Evolutionary conservation across 176 grass and related monocot genomes (phyloP).

Genomic region (Eragrostis nindensis): DNA sequence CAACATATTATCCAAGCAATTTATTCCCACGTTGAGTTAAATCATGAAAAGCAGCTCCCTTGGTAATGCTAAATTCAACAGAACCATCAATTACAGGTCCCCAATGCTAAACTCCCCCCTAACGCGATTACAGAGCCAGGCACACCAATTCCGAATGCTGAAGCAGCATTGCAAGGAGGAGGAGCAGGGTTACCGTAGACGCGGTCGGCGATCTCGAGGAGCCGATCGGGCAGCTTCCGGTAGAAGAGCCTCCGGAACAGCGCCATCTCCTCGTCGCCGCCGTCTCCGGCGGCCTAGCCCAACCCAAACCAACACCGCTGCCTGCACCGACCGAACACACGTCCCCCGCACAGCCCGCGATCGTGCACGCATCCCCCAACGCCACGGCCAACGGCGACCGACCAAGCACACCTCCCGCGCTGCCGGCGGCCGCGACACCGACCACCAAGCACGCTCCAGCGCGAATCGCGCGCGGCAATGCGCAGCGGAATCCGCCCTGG

Average conservation of each 20-base stretch:
- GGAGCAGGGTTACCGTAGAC: conserved; percentile 71
- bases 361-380: background rate
- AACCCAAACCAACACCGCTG: background rate
- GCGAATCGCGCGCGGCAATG: conserved; percentile 34
- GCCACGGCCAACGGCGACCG: background rate
- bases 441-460: background rate
- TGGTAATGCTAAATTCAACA: conserved; percentile 1
- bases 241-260: conserved; percentile 98
- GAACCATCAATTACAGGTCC: conserved; percentile 11
- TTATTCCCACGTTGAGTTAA: background rate
- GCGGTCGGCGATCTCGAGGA: conserved; percentile 92
- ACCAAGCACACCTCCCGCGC: background rate
- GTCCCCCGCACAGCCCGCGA: conserved; percentile 23
- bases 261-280: conserved; percentile 68
- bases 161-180: background rate
- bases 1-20: background rate
- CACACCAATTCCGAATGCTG: background rate
- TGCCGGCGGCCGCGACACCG: background rate
- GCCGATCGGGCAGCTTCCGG: conserved; percentile 89
- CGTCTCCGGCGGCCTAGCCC: conserved; percentile 58
- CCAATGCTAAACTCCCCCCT: background rate
- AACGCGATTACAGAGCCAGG: background rate
- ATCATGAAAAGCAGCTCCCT: background rate
- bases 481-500: conserved; percentile 29
- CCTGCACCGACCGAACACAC: conserved; percentile 21